Evolutionary conservation across 345 rosid genomes (phyloP), one percentile per base, ranked within the genome.

Genomic region (Euphorbia lathyris): DNA sequence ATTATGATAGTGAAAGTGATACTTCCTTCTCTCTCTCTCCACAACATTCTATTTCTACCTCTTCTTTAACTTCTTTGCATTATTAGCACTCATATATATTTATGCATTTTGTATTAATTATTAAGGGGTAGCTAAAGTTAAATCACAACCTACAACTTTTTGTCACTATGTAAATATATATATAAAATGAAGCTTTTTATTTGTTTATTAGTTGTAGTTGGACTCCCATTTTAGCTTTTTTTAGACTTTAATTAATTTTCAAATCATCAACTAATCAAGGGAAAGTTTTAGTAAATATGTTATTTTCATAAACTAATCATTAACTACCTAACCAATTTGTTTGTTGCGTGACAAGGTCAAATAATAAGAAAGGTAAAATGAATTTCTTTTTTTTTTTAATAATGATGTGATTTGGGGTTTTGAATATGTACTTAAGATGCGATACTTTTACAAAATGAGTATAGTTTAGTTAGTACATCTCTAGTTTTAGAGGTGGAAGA

Each of bases 1-100:
- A 82, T 67, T 90, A 90, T 53, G 99, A 90, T 69, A 80, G 80
- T 67, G 91, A 90, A 52, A 83, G 65, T 72, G 82, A 82, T 73
- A 76, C 66, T 59, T 86, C 90, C 58, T 80, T 76, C 80, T 86
- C 93, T 9, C 43, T 72, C 68, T 89, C 97, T 52, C 93, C 85
- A 9, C 86, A 80, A 53, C 79, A 89, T 68, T 90, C 93, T 7
- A 76, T 84, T 67, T 87, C 98, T 0, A 84, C 79, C 4, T 68
- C 90, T 71, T 84, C 85, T 63, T 80, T 79, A 43, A 48, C 69
- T 19, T 10, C 29, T 1, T 1, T 52, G 58, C 58, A 32, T 59
- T 61, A 58, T 34, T 19, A 3, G 56, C 56, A 51, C 27, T 23
- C 51, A 34, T 7, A 34, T 34, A 34, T 34, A 34, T 2, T 34